Evolutionary conservation across 257 asterid genomes (phyloP).

Genomic region (Gentiana dahurica): DNA sequence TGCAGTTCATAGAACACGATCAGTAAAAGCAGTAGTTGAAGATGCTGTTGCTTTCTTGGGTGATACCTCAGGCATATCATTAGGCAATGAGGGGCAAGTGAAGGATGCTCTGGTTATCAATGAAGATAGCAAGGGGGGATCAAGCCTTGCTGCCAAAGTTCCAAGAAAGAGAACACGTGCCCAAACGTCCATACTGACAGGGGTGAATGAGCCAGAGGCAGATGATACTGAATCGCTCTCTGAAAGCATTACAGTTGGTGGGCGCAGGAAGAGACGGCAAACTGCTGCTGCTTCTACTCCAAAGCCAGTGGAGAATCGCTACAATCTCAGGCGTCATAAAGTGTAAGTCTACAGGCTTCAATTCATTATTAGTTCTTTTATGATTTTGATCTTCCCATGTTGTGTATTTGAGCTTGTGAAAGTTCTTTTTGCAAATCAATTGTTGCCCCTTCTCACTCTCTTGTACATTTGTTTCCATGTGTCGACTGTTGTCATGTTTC

Average conservation of each 20-base stretch:
- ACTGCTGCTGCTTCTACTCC: slow-evolving; percentile 33
- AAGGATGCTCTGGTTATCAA: slow-evolving; percentile 22
- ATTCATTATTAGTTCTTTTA: background rate
- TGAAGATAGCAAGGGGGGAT: slow-evolving; percentile 42
- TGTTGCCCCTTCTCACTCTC: too few species aligned
- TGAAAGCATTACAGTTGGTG: slow-evolving; percentile 51
- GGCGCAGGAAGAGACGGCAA: slow-evolving; percentile 72
- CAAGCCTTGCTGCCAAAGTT: slow-evolving; percentile 30
- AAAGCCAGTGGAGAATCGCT: slow-evolving; percentile 44
- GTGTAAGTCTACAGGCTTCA: slow-evolving; percentile 29
- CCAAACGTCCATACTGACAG: slow-evolving; percentile 43
- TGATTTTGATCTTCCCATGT: too few species aligned
- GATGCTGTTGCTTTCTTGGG: slow-evolving; percentile 53
- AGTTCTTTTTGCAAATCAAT: background rate
- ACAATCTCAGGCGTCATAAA: slow-evolving; percentile 60
- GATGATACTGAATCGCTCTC: slow-evolving; percentile 60
- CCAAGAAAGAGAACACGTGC: slow-evolving; percentile 31
- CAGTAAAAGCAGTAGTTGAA: slow-evolving; percentile 60
- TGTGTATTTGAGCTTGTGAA: background rate
- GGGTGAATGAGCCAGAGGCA: slow-evolving; percentile 31
- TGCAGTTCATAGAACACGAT: slow-evolving; percentile 36
- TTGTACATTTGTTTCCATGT: too few species aligned
- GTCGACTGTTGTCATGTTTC: too few species aligned
- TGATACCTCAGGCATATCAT: slow-evolving; percentile 20
- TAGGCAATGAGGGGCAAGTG: slow-evolving; percentile 19